These are phyloP conservation scores for Diaporthe vaccinii DNA, from an alignment of 2,329 filamentous ascomycete species.

Conservation along the genomic window DNA sequence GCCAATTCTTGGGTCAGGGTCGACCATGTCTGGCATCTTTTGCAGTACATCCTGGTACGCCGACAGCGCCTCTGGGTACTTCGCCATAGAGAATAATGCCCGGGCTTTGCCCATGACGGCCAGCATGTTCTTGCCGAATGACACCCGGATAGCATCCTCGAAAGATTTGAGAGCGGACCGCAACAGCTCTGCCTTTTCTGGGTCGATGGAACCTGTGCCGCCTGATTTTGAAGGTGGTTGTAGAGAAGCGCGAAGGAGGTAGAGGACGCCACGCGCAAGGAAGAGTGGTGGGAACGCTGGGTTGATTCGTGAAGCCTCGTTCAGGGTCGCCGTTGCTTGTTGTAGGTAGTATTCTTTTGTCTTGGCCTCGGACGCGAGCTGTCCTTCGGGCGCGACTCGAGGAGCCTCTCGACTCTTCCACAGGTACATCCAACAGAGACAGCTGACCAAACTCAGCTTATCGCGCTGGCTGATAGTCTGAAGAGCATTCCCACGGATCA, in stretches of 20 bases:
- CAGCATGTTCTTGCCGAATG: conserved; percentile 89
- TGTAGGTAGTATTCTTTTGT: conserved; percentile 96
- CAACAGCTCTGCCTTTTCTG: conserved; percentile 82
- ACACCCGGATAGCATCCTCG: conserved; percentile 90
- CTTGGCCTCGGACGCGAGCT: conserved; percentile 78
- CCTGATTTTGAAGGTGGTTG: conserved; percentile 79
- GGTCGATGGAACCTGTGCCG: conserved; percentile 73
- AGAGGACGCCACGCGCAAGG: conserved; percentile 89
- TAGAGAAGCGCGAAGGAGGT: conserved; percentile 88
- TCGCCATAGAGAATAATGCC: conserved; percentile 86
- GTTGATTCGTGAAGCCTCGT: conserved; percentile 95
- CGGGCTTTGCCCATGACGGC: conserved; percentile 91
- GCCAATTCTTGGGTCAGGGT: conserved; percentile 95
- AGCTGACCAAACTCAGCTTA: conserved; percentile 85
- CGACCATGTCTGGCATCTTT: conserved; percentile 87
- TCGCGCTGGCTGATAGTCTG: conserved; percentile 82
- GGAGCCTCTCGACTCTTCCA: conserved; percentile 88
- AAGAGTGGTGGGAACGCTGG: conserved; percentile 93
- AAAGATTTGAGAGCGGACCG: conserved; percentile 92
- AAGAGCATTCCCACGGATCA: conserved; percentile 79
- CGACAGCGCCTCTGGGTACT: conserved; percentile 85
- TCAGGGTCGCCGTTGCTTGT: conserved; percentile 89
- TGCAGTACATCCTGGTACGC: conserved; percentile 89
- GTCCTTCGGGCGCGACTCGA: conserved; percentile 72
- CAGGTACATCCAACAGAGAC: conserved; percentile 91